Percentiles rank a stretch among this genome's conserved stretches.
phyloP scores from a whole-genome alignment of 176 grass and related monocot genomes.

The Urochloa ruziziensis region DNA sequence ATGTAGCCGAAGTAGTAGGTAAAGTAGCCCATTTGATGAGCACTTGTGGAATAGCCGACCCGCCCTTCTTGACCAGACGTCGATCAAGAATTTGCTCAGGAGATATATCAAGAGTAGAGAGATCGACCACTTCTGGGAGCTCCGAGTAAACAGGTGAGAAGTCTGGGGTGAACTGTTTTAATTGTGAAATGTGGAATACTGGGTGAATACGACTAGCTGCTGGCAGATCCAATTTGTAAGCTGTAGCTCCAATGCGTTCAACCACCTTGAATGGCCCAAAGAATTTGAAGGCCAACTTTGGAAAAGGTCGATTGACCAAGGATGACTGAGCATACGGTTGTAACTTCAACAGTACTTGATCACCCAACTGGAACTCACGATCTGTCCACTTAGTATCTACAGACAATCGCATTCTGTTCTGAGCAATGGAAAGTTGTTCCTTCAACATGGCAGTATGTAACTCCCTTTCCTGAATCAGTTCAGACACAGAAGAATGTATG shows the following conservation, averaged over 20 bases:
- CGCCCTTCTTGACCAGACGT: too few relatives aligned
- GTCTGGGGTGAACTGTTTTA: not conserved
- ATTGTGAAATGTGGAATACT: not conserved
- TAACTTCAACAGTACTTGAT: not conserved
- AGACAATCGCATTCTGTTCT: not conserved
- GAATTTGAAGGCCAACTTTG: not conserved
- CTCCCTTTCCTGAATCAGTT: not conserved
- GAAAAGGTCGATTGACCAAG: not conserved
- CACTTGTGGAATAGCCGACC: too few relatives aligned
- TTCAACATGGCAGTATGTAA: not conserved
- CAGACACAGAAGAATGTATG: not conserved
- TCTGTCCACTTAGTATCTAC: not conserved
- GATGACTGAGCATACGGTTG: not conserved
- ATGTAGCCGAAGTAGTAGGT: too few relatives aligned
- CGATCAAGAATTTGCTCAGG: too few relatives aligned
- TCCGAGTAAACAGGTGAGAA: not conserved
- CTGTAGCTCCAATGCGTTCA: not conserved
- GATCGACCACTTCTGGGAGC: too few relatives aligned
- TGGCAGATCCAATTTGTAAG: not conserved
- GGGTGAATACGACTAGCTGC: accelerated
- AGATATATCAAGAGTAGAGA: too few relatives aligned
- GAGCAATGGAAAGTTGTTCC: not conserved
- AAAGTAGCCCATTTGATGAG: too few relatives aligned
- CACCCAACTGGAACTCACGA: not conserved
- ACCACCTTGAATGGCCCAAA: not conserved